Conservation (phyloP, 1,284 basidiomycete species). For the Ceraceosorus bombacis region DNA sequence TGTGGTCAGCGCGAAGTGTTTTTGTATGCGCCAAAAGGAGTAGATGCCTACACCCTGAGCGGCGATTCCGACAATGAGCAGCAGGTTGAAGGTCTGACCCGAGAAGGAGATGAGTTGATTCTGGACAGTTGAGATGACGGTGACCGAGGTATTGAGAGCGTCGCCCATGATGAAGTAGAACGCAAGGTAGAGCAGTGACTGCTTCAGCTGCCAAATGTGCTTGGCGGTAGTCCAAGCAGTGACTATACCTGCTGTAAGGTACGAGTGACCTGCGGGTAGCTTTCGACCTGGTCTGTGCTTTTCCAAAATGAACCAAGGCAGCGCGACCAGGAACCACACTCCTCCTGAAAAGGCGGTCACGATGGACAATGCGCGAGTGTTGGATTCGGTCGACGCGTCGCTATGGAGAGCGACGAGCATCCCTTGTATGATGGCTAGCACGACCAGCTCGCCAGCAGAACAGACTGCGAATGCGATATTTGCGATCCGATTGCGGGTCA, state of each 20-base stretch:
- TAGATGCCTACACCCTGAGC: constrained; percentile 66
- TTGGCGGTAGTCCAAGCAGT: constrained; percentile 49
- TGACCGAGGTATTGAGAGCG: constrained; percentile 71
- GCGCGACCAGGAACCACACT: constrained; percentile 61
- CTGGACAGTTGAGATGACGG: constrained; percentile 67
- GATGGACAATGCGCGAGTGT: constrained; percentile 55
- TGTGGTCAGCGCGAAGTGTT: constrained; percentile 65
- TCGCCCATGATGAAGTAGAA: constrained; percentile 69
- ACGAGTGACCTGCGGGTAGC: constrained; percentile 51
- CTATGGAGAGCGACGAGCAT: constrained; percentile 62
- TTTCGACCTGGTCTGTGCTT: constrained; percentile 36
- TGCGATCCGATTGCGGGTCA: constrained; percentile 75
- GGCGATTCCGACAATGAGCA: constrained; percentile 66
- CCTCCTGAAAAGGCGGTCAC: constrained; percentile 31
- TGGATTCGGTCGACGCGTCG: constrained; percentile 22
- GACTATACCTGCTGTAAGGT: constrained; percentile 57
- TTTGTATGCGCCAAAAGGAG: constrained; percentile 66
- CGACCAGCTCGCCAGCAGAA: constrained; percentile 67
- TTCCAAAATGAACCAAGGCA: constrained; percentile 64
- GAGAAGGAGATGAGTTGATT: constrained; percentile 67
- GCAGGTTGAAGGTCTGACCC: constrained; percentile 63
- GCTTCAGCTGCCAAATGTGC: constrained; percentile 50
- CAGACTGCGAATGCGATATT: constrained; percentile 71
- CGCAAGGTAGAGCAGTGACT: constrained; percentile 55
- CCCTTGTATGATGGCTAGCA: constrained; percentile 68